phyloP scores from a whole-genome alignment of 495 filamentous ascomycete genomes.

The Mycothermus thermophilus region DNA sequence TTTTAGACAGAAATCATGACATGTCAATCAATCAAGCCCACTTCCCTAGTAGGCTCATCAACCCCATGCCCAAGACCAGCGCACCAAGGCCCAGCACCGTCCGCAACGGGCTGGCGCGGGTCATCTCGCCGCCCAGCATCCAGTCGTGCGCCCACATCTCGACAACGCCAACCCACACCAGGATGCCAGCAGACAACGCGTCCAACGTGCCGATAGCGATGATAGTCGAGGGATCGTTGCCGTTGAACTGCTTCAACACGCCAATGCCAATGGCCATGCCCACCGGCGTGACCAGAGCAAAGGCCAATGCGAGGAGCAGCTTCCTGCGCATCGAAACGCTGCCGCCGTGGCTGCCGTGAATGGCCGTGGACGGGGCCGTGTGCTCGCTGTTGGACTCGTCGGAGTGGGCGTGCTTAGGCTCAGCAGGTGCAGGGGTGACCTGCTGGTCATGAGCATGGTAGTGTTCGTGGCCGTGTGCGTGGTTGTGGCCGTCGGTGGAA shows the following conservation, averaged over 20 bases:
- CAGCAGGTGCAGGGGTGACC: not conserved
- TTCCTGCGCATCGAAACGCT: slow-evolving; percentile 24
- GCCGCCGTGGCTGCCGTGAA: not conserved
- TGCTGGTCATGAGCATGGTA: slow-evolving; percentile 5
- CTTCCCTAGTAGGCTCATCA: slow-evolving; percentile 23
- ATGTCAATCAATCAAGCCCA: slow-evolving; percentile 23
- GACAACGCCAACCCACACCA: slow-evolving; percentile 45
- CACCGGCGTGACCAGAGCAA: slow-evolving; percentile 41
- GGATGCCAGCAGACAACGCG: slow-evolving; percentile 43
- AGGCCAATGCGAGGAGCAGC: slow-evolving; percentile 33
- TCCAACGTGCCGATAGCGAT: slow-evolving; percentile 45
- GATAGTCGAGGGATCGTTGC: slow-evolving; percentile 38
- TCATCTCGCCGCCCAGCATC: slow-evolving; percentile 26
- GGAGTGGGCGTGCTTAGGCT: not conserved
- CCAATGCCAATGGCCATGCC: slow-evolving; percentile 49
- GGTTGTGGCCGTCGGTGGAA: not conserved
- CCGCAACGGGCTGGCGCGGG: slow-evolving; percentile 6
- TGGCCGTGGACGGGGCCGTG: not conserved
- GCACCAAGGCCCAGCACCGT: slow-evolving; percentile 12
- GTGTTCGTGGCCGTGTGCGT: slow-evolving; percentile 5
- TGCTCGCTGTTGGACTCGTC: not conserved
- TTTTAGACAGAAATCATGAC: too few relatives aligned
- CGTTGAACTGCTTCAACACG: slow-evolving; percentile 40
- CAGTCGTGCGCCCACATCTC: slow-evolving; percentile 48
- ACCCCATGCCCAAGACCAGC: slow-evolving; percentile 13